phyloP scores from a whole-genome alignment of 73 alveolate species.

The Paramecium octaurelia region DNA sequence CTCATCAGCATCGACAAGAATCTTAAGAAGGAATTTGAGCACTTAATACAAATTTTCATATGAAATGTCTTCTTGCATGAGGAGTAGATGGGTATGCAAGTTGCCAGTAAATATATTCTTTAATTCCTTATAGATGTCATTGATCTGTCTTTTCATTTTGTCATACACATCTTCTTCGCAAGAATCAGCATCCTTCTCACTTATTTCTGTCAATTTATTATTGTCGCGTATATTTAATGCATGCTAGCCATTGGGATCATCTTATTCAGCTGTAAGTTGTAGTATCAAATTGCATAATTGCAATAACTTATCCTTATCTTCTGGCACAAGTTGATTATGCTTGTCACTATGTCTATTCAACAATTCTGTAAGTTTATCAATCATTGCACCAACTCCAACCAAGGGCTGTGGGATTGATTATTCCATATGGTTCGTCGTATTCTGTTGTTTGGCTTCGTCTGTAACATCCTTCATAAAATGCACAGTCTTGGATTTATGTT shows the following conservation, averaged over 20 bases:
- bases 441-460: neutral
- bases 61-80: constrained; percentile 39
- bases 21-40: neutral
- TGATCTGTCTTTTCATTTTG: neutral
- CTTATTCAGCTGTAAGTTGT: neutral
- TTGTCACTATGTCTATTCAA: neutral
- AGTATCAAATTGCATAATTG: neutral
- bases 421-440: neutral
- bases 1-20: constrained; percentile 47
- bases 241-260: neutral
- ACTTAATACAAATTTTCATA: constrained; percentile 43
- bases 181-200: constrained; percentile 3
- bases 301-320: neutral
- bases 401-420: neutral
- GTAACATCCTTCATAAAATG: neutral
- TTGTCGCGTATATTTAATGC: neutral
- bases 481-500: constrained; percentile 32
- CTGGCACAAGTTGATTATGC: neutral
- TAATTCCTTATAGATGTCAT: constrained; percentile 15
- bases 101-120: constrained; percentile 23
- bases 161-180: constrained; percentile 48
- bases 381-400: neutral
- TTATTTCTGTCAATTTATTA: constrained; percentile 31
- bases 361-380: neutral
- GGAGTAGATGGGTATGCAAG: constrained; percentile 31